Evolutionary conservation across 495 filamentous ascomycete genomes (phyloP).

Genomic region (Cenococcum geophilum): DNA sequence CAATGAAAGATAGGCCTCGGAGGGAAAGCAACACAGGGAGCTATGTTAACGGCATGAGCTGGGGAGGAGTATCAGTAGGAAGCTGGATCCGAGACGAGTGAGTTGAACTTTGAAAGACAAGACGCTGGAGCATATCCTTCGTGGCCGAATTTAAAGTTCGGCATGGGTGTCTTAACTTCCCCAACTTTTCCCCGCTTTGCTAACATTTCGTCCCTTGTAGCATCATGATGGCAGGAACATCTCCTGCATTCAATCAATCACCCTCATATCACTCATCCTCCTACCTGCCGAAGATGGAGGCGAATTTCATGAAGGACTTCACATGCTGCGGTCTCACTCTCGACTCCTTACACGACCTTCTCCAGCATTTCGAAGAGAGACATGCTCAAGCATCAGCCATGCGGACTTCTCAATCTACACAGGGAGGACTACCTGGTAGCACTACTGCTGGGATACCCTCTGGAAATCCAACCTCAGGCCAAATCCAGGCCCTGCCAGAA

Average conservation of each 20-base stretch:
- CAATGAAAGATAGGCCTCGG: constrained; percentile 67
- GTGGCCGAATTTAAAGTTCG: no score
- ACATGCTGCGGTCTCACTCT: constrained; percentile 83
- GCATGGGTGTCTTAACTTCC: not conserved
- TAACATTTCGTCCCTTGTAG: constrained; percentile 45
- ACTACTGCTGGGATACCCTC: constrained; percentile 35
- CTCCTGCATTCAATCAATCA: constrained; percentile 79
- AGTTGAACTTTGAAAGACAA: constrained; percentile 43
- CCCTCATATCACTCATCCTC: constrained; percentile 96
- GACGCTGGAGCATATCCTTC: no score
- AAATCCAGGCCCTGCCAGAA: constrained; percentile 43
- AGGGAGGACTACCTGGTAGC: constrained; percentile 43
- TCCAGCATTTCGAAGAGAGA: constrained; percentile 93
- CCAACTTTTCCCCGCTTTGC: constrained; percentile 6
- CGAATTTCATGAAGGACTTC: constrained; percentile 94
- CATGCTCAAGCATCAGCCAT: constrained; percentile 64
- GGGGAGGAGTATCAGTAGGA: constrained; percentile 91
- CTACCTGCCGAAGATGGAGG: constrained; percentile 95
- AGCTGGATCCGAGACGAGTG: constrained; percentile 98
- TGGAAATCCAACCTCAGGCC: constrained; percentile 10
- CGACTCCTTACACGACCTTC: constrained; percentile 84
- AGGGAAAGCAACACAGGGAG: constrained; percentile 84
- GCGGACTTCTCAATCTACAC: constrained; percentile 50
- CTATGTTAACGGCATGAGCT: constrained; percentile 90
- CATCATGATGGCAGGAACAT: constrained; percentile 94